Base-by-base conservation (phyloP, 108 stramenopile species). In the Discostella pseudostelligera region DNA sequence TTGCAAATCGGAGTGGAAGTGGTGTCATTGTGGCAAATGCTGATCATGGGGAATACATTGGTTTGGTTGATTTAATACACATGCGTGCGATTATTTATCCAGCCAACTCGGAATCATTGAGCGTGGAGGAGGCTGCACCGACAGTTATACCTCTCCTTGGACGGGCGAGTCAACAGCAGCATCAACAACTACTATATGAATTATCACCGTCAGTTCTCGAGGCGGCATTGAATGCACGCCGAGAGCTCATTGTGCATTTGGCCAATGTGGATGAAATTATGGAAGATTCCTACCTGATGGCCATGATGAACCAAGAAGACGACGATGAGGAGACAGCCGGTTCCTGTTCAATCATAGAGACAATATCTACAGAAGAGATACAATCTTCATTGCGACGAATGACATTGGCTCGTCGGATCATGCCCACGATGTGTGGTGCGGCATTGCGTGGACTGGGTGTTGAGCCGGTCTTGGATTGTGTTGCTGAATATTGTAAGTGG, bases 51-150 rank as follows among this genome's bases (percentile, higher is more conserved):
- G 88, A 85, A 25, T 99, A 98, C 71, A 56, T 83, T 16, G 99
- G 99, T 0, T 78, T 97, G 19, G 73, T 98, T 0, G 99, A 99
- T 81, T 45, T 98, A 21, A 76, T 99, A 6, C 83, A 93, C 39
- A 96, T 97, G 96, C 77, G 94, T 60, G 93, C 90, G 6, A 70
- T 97, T 46, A 62, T 97, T 25, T 97, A 95, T 87, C 93, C 92
- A 47, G 76, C 40, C 13, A 43, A 48, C 35, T 59, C 55, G 28
- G 68, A 80, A 64, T 25, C 62, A 14, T 67, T 71, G 16, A 77
- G 70, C 45, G 83, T 93, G 20, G 92, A 93, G 48, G 79, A 89
- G 43, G 86, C 83, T 36, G 69, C 72, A 20, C 92, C 92, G 6
- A 67, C 51, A 12, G 83, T 90, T 8, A 61, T 83, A 12, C 50